These are phyloP conservation scores for Raphanus sativus DNA, from an alignment of 345 rosid species.

Conservation along the genomic window DNA sequence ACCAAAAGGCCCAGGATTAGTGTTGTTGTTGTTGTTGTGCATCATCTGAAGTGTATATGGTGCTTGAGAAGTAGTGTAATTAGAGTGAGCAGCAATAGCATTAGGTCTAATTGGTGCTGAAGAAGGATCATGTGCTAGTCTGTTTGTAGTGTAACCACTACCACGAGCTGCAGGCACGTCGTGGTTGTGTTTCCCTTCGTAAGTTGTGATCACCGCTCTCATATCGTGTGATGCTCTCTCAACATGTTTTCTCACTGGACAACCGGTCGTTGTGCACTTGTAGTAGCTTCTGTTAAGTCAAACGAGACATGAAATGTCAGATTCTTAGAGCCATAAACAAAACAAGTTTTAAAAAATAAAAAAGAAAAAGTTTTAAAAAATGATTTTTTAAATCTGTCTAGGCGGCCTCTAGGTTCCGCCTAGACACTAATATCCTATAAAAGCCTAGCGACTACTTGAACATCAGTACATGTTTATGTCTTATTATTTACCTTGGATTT, in stretches of 20 bases:
- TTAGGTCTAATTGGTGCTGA: constrained; percentile 68
- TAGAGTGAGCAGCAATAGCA: constrained; percentile 48
- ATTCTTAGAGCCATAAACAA: background rate
- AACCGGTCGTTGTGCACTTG: constrained; percentile 82
- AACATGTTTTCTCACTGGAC: constrained; percentile 91
- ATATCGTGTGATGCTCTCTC: constrained; percentile 85
- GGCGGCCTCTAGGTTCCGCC: too few species aligned
- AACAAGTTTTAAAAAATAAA: too few species aligned
- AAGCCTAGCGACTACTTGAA: background rate
- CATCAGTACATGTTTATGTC: background rate
- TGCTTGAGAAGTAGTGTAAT: constrained; percentile 42
- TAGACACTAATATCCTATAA: background rate
- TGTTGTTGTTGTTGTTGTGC: constrained; percentile 43
- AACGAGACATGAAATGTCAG: constrained; percentile 4
- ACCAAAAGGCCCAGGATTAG: constrained; percentile 39
- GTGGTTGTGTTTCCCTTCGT: constrained; percentile 97
- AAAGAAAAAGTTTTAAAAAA: too few species aligned
- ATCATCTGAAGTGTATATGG: constrained; percentile 52
- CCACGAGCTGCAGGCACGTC: constrained; percentile 93
- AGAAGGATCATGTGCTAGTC: constrained; percentile 38
- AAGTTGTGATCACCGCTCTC: constrained; percentile 88
- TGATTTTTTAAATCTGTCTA: too few species aligned
- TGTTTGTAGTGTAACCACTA: constrained; percentile 57
- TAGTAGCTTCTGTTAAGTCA: constrained; percentile 80
- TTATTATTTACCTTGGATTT: constrained; percentile 68